Evolutionary conservation across 257 asterid species (phyloP).

Genomic region (Primulina tabacum): DNA sequence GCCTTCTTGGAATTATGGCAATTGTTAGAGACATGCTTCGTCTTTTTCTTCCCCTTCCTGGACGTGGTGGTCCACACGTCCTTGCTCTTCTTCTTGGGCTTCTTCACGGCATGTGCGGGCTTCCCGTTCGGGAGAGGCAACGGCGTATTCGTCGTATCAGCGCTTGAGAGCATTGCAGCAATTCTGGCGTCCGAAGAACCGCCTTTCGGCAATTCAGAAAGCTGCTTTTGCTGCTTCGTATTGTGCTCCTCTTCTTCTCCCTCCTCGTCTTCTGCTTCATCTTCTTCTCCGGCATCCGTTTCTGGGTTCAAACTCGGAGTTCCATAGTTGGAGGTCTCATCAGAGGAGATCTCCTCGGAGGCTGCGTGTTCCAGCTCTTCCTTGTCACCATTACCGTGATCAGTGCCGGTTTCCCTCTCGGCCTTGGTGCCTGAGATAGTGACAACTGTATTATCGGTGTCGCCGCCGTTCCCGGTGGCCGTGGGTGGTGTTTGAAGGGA

Average conservation of each 20-base stretch:
- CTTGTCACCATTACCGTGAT: slow-evolving; percentile 22
- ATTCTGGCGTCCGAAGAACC: slow-evolving; percentile 21
- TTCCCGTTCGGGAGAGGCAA: slow-evolving; percentile 23
- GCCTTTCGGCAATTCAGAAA: slow-evolving; percentile 34
- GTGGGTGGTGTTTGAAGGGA: slow-evolving; percentile 15
- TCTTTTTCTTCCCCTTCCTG: slow-evolving; percentile 66
- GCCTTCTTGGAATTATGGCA: slow-evolving; percentile 38
- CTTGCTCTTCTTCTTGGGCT: slow-evolving; percentile 75
- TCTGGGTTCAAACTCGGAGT: slow-evolving; percentile 27
- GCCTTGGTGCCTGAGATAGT: neutral
- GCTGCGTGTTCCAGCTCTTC: slow-evolving; percentile 30
- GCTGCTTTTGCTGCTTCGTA: slow-evolving; percentile 60
- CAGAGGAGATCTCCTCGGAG: slow-evolving; percentile 40
- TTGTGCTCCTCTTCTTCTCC: slow-evolving; percentile 57
- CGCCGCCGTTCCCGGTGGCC: slow-evolving; percentile 16
- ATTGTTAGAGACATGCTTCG: slow-evolving; percentile 45
- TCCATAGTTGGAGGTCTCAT: slow-evolving; percentile 37
- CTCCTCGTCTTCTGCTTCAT: slow-evolving; percentile 34
- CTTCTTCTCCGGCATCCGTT: slow-evolving; percentile 42
- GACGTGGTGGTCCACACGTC: slow-evolving; percentile 79
- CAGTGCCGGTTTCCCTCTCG: slow-evolving; percentile 21
- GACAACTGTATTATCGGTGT: slow-evolving; percentile 11
- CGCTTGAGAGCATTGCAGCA: slow-evolving; percentile 35
- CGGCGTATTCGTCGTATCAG: slow-evolving; percentile 10
- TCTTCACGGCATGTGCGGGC: slow-evolving; percentile 35